Evolutionary conservation across 2,329 filamentous ascomycete genomes (phyloP).

Genomic region (Exophiala mesophila): DNA sequence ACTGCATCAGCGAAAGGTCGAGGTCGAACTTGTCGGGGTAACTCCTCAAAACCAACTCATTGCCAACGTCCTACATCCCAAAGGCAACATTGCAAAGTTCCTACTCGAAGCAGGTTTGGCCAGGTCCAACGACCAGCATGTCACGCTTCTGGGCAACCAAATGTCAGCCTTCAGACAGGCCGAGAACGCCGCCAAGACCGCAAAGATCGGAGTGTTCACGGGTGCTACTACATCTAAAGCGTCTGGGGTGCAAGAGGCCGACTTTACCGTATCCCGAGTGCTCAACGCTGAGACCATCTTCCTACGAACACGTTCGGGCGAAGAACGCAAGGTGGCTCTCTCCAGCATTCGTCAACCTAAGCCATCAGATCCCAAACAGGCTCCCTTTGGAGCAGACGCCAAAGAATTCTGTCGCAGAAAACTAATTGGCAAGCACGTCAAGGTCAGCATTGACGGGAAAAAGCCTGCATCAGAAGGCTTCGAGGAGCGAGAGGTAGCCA

Average conservation of each 20-base stretch:
- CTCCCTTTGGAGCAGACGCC: constrained; percentile 83
- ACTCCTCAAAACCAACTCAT: constrained; percentile 91
- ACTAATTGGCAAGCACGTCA: constrained; percentile 92
- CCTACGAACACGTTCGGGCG: constrained; percentile 75
- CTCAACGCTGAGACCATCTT: constrained; percentile 85
- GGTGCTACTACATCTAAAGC: constrained; percentile 66
- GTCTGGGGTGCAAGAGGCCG: constrained; percentile 57
- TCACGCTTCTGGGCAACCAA: constrained; percentile 78
- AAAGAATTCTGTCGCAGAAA: constrained; percentile 95
- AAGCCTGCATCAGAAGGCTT: constrained; percentile 86
- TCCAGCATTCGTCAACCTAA: constrained; percentile 95
- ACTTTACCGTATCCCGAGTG: constrained; percentile 79
- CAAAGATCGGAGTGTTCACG: constrained; percentile 74
- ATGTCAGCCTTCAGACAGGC: constrained; percentile 83
- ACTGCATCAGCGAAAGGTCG: constrained; percentile 78
- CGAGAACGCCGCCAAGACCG: constrained; percentile 76
- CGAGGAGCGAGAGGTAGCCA: constrained; percentile 91
- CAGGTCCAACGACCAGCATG: constrained; percentile 92
- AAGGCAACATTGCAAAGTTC: constrained; percentile 88
- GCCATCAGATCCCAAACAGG: constrained; percentile 75
- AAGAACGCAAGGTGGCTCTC: constrained; percentile 83
- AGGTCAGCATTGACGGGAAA: constrained; percentile 81
- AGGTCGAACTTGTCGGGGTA: constrained; percentile 75
- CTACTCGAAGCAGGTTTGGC: constrained; percentile 84
- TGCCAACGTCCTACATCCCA: constrained; percentile 77